A percentile compares a stretch with the other conserved stretches of the same genome.
Evolutionary conservation across 306 rosid species (phyloP).

Genomic region (Parietaria judaica): DNA sequence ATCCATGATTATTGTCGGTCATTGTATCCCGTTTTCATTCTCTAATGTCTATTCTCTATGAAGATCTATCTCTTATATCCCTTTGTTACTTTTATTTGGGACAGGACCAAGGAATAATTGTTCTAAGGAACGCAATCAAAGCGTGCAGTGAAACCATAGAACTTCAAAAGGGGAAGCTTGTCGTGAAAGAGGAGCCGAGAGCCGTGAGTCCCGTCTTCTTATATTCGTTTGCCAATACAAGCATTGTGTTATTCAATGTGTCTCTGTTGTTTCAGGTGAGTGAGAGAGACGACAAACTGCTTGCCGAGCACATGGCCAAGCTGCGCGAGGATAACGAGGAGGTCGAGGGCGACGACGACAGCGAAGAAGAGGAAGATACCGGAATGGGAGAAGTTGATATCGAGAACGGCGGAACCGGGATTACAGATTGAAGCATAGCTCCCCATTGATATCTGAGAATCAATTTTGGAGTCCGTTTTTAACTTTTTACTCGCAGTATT

Average conservation of each 20-base stretch:
- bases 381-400: slow-evolving; percentile 93
- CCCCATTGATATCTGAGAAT: slow-evolving; percentile 8
- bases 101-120: slow-evolving; percentile 88
- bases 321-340: slow-evolving; percentile 75
- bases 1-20: too few relatives aligned
- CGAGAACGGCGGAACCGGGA: slow-evolving; percentile 48
- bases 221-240: neutral
- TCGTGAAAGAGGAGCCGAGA: slow-evolving; percentile 84
- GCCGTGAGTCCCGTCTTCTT: slow-evolving; percentile 53
- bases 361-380: slow-evolving; percentile 92
- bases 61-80: neutral
- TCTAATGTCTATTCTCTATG: neutral
- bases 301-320: slow-evolving; percentile 78
- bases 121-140: slow-evolving; percentile 60
- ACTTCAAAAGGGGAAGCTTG: slow-evolving; percentile 74
- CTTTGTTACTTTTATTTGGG: neutral
- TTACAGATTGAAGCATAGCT: slow-evolving; percentile 44
- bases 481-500: neutral
- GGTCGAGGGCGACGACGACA: slow-evolving; percentile 66
- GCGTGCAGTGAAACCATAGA: slow-evolving; percentile 78
- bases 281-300: slow-evolving; percentile 80
- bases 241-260: too few relatives aligned
- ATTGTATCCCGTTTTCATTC: neutral
- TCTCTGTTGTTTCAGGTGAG: slow-evolving; percentile 49
- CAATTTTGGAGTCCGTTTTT: slow-evolving; percentile 15